Evolutionary conservation across 495 filamentous ascomycete genomes (phyloP).

Genomic region (Aspergillus indologenus): DNA sequence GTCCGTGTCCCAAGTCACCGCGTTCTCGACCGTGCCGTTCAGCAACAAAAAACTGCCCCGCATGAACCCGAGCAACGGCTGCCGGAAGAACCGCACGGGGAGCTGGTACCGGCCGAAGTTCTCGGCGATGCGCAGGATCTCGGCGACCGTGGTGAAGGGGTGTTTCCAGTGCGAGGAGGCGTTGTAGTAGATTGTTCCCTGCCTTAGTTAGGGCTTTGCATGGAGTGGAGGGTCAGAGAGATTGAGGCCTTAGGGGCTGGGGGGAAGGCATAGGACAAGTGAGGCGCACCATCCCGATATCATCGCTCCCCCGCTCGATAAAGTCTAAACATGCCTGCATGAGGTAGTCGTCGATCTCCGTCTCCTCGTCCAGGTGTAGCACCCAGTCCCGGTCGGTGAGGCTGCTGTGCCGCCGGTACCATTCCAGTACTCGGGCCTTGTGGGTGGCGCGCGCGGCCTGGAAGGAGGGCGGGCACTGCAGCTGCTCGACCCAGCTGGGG

Average conservation of each 20-base stretch:
- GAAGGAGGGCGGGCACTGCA: neutral
- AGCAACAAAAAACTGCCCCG: conserved; percentile 13
- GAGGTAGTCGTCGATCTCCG: conserved; percentile 12
- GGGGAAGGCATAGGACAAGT: too few species aligned
- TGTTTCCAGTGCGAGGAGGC: conserved; percentile 10
- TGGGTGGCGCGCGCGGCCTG: neutral
- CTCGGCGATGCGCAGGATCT: conserved; percentile 9
- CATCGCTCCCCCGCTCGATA: conserved; percentile 11
- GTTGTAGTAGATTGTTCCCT: conserved; percentile 16
- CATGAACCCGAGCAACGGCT: conserved; percentile 9
- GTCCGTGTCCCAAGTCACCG: conserved; percentile 13
- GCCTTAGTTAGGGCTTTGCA: neutral
- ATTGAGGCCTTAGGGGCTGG: too few species aligned
- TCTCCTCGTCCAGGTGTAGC: conserved; percentile 14
- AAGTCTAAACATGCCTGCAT: conserved; percentile 11
- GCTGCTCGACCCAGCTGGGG: neutral
- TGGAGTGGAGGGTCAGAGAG: too few species aligned
- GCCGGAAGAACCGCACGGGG: conserved; percentile 1
- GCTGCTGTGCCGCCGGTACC: conserved; percentile 8
- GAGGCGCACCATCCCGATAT: conserved; percentile 10
- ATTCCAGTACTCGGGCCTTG: conserved; percentile 11
- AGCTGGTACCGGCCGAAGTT: conserved; percentile 14
- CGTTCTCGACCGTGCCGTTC: conserved; percentile 13
- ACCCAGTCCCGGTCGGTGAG: conserved; percentile 13
- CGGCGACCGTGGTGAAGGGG: conserved; percentile 5